Base-by-base conservation (phyloP, 352 stramenopile species). In the Pythium dissimile region DNA sequence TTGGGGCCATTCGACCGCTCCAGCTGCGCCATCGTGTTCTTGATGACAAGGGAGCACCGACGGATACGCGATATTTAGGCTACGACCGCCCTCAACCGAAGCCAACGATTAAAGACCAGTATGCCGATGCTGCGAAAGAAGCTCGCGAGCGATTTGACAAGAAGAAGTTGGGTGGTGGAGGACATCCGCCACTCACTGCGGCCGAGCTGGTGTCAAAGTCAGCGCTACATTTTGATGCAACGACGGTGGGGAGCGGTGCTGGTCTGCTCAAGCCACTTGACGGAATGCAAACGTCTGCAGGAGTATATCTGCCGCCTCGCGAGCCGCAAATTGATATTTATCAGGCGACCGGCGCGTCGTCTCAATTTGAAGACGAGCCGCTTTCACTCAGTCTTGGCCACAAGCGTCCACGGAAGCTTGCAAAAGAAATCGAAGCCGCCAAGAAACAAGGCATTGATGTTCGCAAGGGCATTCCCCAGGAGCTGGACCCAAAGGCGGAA, bases 321-420 rank as follows among this genome's bases (percentile, higher is more conserved):
- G 42, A 60, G n/a, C 49, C 32, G 15, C 59, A 66, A 28, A 7
- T 61, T 0, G 51, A 66, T 31, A 21, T 66, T 15, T 66, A 66
- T 30, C 32, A 61, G 20, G 59, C 38, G 1, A 60, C 51, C 4
- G 59, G 59, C 15, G 59, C 59, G 11, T 23, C 37, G 5, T 66
- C 59, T 1, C 50, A 61, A 23, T 35, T 57, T 28, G 50, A 55
- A 31, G 26, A 51, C 12, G 44, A 6, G n/a, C 24, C 26, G 3
- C 26, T 38, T 0, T 26, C 24, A 0, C 26, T 63, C 5, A 35
- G 21, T 4, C 23, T 24, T 3, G 23, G 2, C 15, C 59, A 61
- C 24, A 66, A 66, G n/a, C 50, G 59, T 5, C 59, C 59, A 15
- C 30, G 18, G 3, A 54, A 39, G 15, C 46, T 52, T 23, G 26